Conservation (phyloP, 1,139 yeast species). For the Yamadazyma atmosphaerica region DNA sequence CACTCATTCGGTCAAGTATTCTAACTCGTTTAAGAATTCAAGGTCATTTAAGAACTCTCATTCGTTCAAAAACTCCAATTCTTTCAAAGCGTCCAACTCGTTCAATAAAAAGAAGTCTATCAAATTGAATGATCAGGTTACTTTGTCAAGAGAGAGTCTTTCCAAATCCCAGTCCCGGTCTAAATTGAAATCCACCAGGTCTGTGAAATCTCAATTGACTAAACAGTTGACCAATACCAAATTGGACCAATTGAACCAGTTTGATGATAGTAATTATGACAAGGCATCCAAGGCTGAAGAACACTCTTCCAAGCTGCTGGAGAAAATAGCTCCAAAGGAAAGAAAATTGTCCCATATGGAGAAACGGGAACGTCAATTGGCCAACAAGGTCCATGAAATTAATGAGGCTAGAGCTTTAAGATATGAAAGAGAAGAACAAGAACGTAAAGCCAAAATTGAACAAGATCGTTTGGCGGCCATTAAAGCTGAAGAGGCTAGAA, state of each 20-base stretch:
- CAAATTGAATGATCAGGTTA: conserved; percentile 23
- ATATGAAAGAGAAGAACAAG: conserved; percentile 20
- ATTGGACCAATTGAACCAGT: conserved; percentile 8
- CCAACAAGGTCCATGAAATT: conserved; percentile 28
- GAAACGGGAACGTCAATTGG: conserved; percentile 30
- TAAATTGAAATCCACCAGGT: conserved; percentile 9
- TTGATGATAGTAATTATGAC: conserved; percentile 15
- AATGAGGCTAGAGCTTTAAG: conserved; percentile 31
- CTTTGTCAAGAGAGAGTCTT: conserved; percentile 22
- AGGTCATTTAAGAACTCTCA: conserved; percentile 32
- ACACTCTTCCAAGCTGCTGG: too few relatives aligned
- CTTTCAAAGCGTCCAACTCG: conserved; percentile 41
- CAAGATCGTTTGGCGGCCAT: conserved; percentile 10
- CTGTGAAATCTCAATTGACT: conserved; percentile 14
- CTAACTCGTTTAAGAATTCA: conserved; percentile 31
- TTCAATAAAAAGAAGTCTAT: conserved; percentile 37
- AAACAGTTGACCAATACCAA: conserved; percentile 27
- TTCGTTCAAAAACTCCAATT: conserved; percentile 14
- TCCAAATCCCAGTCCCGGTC: conserved; percentile 20
- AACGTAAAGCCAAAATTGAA: conserved; percentile 6
- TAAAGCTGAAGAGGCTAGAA: conserved; percentile 15
- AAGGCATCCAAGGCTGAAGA: too few relatives aligned
- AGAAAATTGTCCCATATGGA: conserved; percentile 18
- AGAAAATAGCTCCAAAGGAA: conserved; percentile 1
- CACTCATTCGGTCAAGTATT: conserved; percentile 30